phyloP scores from a whole-genome alignment of 257 asterid species.

The Leonotis leonurus region DNA sequence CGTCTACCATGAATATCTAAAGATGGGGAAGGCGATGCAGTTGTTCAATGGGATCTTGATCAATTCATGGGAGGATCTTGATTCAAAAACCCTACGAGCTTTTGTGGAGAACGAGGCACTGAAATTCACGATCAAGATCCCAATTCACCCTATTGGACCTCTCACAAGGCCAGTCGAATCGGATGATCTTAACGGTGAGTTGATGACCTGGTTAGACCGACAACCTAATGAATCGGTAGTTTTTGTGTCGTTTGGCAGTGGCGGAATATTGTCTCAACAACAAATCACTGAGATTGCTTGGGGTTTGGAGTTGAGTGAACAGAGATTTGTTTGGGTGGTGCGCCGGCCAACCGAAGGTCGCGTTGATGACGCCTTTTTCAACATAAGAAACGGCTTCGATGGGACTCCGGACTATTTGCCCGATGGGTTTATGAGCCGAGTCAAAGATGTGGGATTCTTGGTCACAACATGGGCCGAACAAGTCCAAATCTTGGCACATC shows the following conservation, averaged over 20 bases:
- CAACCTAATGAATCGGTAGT: constrained; percentile 51
- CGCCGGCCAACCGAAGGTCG: constrained; percentile 34
- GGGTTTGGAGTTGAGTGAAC: constrained; percentile 53
- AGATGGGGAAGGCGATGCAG: constrained; percentile 12
- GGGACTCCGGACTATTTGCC: constrained; percentile 34
- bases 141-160: constrained; percentile 62
- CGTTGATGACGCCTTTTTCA: constrained; percentile 40
- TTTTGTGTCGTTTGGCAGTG: constrained; percentile 61
- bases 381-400: neutral
- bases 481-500: constrained; percentile 39
- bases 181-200: neutral
- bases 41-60: constrained; percentile 52
- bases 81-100: constrained; percentile 40
- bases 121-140: constrained; percentile 19
- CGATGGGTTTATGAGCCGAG: constrained; percentile 33
- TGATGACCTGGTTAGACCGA: constrained; percentile 39
- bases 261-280: constrained; percentile 36
- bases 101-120: constrained; percentile 25
- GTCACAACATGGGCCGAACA: constrained; percentile 45
- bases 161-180: constrained; percentile 29
- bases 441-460: constrained; percentile 23
- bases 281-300: constrained; percentile 54
- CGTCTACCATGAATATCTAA: constrained; percentile 34
- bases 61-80: constrained; percentile 60
- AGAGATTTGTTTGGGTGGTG: constrained; percentile 64